Evolutionary conservation across 1,284 basidiomycete genomes (phyloP), one percentile per base, ranked within the genome.

Genomic region (Ceratobasidium sp.): DNA sequence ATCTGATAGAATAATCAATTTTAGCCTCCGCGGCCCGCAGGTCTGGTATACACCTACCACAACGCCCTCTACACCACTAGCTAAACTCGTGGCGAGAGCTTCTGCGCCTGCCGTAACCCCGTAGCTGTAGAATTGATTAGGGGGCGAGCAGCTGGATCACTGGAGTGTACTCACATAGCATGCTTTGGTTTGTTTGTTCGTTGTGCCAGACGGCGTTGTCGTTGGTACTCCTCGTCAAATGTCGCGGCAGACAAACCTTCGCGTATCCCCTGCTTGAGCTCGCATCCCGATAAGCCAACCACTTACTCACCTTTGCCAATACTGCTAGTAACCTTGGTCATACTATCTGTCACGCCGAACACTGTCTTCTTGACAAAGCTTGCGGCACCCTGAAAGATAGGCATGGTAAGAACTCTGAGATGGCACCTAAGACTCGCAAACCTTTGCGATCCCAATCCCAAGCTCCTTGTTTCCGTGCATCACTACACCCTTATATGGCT

Each of bases 291-390:
- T 49, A 48, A 21, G 28, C 60, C 61, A 62, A 21, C 38, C 21
- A 56, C 25, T 40, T 21, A 73, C 77, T 30, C 73, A 92, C 94
- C 97, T 86, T 99, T 99, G 49, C 96, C 95, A 75, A 99, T 90
- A 79, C 94, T 96, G 74, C 95, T 94, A 0, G 97, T 99, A 77
- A 99, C 91, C 82, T 98, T 99, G 30, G 96, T 96, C 80, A 99
- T 86, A 79, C 93, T 96, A 79, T 99, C 96, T 46, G 93, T 92
- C 63, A 99, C 82, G 40, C 97, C 97, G 78, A 98, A 99, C 12
- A 98, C 93, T 0, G 96, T 98, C 84, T 99, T 99, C 84, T 98
- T 98, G 67, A 98, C 93, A 78, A 99, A 96, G 79, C 95, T 98
- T 9, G 97, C 96, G 0, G 97, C 97, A 46, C 97, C 95, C 89